Conservation (phyloP, 495 filamentous ascomycete species). For the Trichoderma erinaceum region DNA sequence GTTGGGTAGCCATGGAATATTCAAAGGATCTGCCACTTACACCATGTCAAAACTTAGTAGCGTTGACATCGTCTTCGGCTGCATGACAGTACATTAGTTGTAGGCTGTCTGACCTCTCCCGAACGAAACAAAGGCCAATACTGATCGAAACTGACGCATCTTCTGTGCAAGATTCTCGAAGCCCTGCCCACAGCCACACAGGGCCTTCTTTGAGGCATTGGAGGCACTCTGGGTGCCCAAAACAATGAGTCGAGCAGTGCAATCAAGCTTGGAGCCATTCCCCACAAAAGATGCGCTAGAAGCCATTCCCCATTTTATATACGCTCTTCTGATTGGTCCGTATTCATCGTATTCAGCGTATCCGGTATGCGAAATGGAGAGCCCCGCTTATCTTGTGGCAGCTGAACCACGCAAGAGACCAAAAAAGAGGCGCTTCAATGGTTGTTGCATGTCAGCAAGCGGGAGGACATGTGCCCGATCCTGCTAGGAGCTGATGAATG, state of each 20-base stretch:
- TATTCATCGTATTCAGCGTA: slow-evolving; percentile 1
- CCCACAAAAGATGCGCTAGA: background rate
- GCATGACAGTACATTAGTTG: too few relatives aligned
- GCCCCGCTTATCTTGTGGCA: background rate
- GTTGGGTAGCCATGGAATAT: background rate
- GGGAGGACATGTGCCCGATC: too few relatives aligned
- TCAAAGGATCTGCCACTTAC: background rate
- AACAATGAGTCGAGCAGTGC: background rate
- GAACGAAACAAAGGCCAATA: background rate
- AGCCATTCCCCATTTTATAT: background rate
- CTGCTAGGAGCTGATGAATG: too few relatives aligned
- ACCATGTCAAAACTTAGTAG: background rate
- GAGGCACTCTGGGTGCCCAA: background rate
- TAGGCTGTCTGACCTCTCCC: too few relatives aligned
- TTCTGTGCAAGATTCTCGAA: background rate
- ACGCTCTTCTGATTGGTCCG: background rate
- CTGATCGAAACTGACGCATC: background rate
- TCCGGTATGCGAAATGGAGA: background rate
- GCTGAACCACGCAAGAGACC: too few relatives aligned
- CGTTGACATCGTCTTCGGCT: background rate
- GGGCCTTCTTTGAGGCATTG: background rate
- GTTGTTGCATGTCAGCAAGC: too few relatives aligned
- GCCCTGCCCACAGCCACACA: background rate
- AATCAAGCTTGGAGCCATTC: background rate
- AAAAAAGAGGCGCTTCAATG: too few relatives aligned